These are phyloP conservation scores for Lachnellula subtilissima DNA, from an alignment of 2,329 filamentous ascomycete species.

Conservation along the genomic window DNA sequence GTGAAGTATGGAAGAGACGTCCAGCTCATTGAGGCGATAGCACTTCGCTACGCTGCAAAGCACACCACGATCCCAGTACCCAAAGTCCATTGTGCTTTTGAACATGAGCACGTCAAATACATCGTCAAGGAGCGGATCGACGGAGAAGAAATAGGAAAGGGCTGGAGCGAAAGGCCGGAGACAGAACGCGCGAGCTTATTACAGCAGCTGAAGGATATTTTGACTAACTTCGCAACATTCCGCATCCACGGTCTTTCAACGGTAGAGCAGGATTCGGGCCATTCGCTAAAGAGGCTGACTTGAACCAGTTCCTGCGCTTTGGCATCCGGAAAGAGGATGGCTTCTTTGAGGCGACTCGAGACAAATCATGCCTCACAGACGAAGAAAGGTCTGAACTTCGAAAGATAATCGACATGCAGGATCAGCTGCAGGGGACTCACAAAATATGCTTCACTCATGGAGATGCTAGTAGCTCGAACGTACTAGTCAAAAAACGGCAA, in stretches of 20 bases:
- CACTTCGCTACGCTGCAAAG: constrained; percentile 32
- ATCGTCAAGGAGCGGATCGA: constrained; percentile 36
- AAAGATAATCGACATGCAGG: background rate
- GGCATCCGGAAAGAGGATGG: background rate
- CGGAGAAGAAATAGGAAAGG: constrained; percentile 28
- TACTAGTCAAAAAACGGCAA: background rate
- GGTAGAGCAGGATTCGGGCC: background rate
- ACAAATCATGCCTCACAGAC: background rate
- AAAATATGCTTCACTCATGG: background rate
- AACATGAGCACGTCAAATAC: constrained; percentile 27
- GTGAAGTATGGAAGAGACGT: background rate
- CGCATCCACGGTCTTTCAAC: background rate
- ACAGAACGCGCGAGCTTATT: background rate
- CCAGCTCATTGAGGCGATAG: constrained; percentile 31
- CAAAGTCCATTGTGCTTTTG: constrained; percentile 34
- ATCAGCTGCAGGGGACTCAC: background rate
- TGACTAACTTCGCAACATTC: background rate
- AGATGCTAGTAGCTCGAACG: background rate
- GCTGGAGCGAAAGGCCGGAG: background rate
- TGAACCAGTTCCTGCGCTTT: background rate
- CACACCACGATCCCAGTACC: constrained; percentile 36
- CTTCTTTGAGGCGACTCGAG: background rate
- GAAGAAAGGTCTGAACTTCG: background rate
- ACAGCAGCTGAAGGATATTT: background rate
- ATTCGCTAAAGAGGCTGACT: background rate